These are phyloP conservation scores for Zasmidium citrigriseum DNA, from an alignment of 2,329 filamentous ascomycete genomes.

Conservation along the genomic window DNA sequence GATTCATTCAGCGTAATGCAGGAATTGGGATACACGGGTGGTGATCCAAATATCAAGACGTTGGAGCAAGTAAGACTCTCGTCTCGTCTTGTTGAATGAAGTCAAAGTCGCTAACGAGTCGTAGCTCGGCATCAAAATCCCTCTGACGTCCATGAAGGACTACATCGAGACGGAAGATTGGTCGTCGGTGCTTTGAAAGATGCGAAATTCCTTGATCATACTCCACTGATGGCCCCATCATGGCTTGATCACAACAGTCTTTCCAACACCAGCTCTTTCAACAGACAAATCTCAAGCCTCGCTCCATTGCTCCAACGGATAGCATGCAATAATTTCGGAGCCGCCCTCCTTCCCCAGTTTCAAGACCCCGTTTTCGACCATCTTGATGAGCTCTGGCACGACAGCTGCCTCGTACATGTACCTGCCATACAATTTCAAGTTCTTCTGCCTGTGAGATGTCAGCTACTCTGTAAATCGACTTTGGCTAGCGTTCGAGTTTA, in stretches of 20 bases:
- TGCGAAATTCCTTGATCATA: too few species aligned
- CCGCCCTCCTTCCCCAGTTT: slow-evolving; percentile 34
- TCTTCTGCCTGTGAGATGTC: background rate
- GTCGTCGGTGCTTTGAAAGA: background rate
- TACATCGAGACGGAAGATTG: background rate
- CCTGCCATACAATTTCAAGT: slow-evolving; percentile 42
- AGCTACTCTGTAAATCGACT: too few species aligned
- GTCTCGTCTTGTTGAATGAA: background rate
- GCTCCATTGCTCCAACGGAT: background rate
- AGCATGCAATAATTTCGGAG: background rate
- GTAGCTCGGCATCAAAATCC: background rate
- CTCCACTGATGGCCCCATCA: too few species aligned
- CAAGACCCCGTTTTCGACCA: slow-evolving; percentile 45
- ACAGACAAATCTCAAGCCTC: background rate
- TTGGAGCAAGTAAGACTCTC: background rate
- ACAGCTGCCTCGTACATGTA: slow-evolving; percentile 49
- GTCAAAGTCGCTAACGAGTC: background rate
- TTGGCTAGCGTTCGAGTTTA: too few species aligned
- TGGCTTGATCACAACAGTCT: background rate
- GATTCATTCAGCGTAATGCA: background rate
- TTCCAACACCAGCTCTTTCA: background rate
- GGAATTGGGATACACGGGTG: background rate
- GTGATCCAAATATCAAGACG: background rate
- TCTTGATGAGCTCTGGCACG: slow-evolving; percentile 40
- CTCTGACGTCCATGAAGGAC: background rate